Base-by-base conservation (phyloP, 192 early-diverging fungal genomes). In the Paraglomus occultum region DNA sequence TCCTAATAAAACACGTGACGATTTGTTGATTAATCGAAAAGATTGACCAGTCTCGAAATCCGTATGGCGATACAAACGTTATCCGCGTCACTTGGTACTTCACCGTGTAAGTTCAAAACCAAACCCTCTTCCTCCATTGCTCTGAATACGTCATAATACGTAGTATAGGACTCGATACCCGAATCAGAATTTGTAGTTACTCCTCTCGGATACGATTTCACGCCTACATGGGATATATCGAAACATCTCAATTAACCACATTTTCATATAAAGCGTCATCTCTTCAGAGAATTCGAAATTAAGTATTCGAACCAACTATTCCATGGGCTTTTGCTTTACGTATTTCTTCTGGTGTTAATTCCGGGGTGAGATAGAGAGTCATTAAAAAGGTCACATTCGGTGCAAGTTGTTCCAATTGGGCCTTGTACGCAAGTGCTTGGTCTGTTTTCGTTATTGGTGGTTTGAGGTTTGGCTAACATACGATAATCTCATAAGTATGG, bases 101-200 rank as follows among this genome's bases (percentile, higher is more conserved):
- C 97, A 45, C 95, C 95, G 72, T 99, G 97, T 63, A 99, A 83
- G 73, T 97, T 96, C 45, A 99, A 83, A 3, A 97, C 90, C 90
- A 99, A 87, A 48, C 92, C 92, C 69, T 82, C 80, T 49, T 97
- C 90, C 76, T 97, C 87, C 97, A 99, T 99, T 4, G 95, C 94
- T 63, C 85, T 70, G 82, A 99, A 99, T 15, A 97, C 91, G 54
- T 85, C 85, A 72, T 99, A 99, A 80, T 97, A 99, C 49, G 87
- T 79, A 43, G 88, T 84, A 75, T 95, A 95, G 73, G 80, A 85
- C 74, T 95, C 94, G 61, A 99, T 96, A 49, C 97, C 97, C 59
- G 87, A 85, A 65, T 97, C 95, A 70, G 90, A 92, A 87, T 99
- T 97, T 48, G 97, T 99, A 0, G 97, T 99, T 12, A 99, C 97